Evolutionary conservation across 2,329 filamentous ascomycete species (phyloP).

Genomic region (Scortechinia acanthostroma): DNA sequence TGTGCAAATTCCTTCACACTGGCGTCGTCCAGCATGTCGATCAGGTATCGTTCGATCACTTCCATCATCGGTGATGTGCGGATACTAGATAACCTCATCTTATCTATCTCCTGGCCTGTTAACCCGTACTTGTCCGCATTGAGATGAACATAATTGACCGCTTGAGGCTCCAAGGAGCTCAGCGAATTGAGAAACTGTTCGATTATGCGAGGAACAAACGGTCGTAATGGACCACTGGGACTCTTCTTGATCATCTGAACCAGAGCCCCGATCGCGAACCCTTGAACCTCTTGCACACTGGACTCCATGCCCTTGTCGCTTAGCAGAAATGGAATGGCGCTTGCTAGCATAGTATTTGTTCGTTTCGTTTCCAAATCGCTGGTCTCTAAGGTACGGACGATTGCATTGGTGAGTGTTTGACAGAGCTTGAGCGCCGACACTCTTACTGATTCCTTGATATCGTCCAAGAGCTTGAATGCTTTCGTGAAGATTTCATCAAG

Average conservation of each 20-base stretch:
- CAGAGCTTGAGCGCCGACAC: slow-evolving; percentile 75
- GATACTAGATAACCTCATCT: slow-evolving; percentile 73
- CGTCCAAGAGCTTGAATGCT: slow-evolving; percentile 85
- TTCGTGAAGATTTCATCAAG: slow-evolving; percentile 79
- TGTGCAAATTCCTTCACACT: slow-evolving; percentile 65
- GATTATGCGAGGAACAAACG: slow-evolving; percentile 76
- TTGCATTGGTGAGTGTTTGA: slow-evolving; percentile 73
- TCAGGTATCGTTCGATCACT: slow-evolving; percentile 81
- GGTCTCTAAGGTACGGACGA: slow-evolving; percentile 79
- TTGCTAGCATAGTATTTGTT: slow-evolving; percentile 72
- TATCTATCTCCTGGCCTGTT: slow-evolving; percentile 74
- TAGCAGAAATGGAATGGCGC: slow-evolving; percentile 83
- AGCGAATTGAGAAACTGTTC: slow-evolving; percentile 75
- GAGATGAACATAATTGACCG: slow-evolving; percentile 86
- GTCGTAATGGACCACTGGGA: slow-evolving; percentile 62
- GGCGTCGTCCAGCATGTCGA: slow-evolving; percentile 71
- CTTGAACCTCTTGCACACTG: slow-evolving; percentile 77
- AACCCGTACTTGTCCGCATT: slow-evolving; percentile 77
- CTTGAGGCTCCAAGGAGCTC: slow-evolving; percentile 81
- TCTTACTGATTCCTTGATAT: slow-evolving; percentile 88
- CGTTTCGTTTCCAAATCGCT: slow-evolving; percentile 59
- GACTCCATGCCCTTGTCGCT: slow-evolving; percentile 86
- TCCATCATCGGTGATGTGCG: slow-evolving; percentile 85
- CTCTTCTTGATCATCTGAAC: slow-evolving; percentile 86
- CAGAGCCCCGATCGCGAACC: slow-evolving; percentile 76